Conservation (phyloP, 305 asterid genomes). For the Stenogyne calaminthoides region DNA sequence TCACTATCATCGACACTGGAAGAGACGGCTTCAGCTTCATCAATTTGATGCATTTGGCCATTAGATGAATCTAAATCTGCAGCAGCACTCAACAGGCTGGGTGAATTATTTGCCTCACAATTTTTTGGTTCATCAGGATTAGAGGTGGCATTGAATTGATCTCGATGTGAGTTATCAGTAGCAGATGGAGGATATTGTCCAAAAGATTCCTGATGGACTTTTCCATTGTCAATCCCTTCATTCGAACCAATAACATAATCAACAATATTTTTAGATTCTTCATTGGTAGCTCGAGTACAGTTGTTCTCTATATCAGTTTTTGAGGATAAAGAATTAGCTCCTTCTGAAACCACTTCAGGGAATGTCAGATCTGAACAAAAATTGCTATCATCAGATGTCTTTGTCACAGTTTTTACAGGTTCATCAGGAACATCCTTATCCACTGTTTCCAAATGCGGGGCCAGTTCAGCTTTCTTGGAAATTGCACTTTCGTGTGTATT, state of each 20-base stretch:
- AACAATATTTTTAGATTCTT: conserved; percentile 38
- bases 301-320: conserved; percentile 36
- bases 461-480: conserved; percentile 38
- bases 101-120: conserved; percentile 38
- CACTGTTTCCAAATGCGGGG: conserved; percentile 34
- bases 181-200: conserved; percentile 38
- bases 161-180: conserved; percentile 37
- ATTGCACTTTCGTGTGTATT: conserved; percentile 36
- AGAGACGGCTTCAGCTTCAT: conserved; percentile 46
- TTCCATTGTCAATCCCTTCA: conserved; percentile 37
- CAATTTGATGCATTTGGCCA: conserved; percentile 37
- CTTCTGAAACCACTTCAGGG: conserved; percentile 44
- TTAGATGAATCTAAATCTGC: conserved; percentile 47
- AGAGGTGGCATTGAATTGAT: conserved; percentile 36
- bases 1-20: conserved; percentile 55
- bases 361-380: conserved; percentile 30
- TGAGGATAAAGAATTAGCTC: conserved; percentile 36
- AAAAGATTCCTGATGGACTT: conserved; percentile 31
- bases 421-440: conserved; percentile 33
- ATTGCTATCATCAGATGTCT: conserved; percentile 32
- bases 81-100: conserved; percentile 38
- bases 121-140: conserved; percentile 38
- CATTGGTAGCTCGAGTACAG: conserved; percentile 30
- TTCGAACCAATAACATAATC: conserved; percentile 34
- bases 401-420: conserved; percentile 34